Evolutionary conservation across 73 alveolate species (phyloP).

Genomic region (Paramecium octaurelia): DNA sequence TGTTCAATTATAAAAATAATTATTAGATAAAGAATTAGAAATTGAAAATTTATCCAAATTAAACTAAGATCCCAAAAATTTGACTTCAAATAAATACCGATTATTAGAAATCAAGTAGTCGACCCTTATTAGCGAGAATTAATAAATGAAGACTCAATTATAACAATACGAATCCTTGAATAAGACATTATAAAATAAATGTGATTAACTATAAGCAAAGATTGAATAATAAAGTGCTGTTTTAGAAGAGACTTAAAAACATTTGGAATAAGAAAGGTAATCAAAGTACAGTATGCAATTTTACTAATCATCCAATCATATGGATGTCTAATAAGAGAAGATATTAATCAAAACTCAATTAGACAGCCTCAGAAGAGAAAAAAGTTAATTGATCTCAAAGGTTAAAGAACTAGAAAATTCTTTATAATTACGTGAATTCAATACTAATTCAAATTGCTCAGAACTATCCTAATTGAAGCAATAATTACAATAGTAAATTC

Average conservation of each 20-base stretch:
- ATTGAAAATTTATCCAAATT: background rate
- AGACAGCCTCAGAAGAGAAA: constrained; percentile 24
- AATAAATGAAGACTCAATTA: background rate
- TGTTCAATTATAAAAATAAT: constrained; percentile 1
- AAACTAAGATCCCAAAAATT: background rate
- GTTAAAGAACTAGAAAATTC: background rate
- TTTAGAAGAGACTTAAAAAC: background rate
- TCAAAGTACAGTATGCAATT: background rate
- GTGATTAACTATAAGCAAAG: background rate
- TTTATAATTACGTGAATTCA: background rate
- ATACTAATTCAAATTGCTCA: background rate
- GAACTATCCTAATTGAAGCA: background rate
- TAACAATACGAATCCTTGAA: background rate
- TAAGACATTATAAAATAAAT: constrained; percentile 11
- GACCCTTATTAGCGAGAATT: background rate
- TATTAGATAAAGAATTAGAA: constrained; percentile 41
- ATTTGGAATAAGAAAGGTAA: background rate
- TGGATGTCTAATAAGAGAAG: constrained; percentile 4
- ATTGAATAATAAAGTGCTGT: background rate
- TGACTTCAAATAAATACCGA: background rate
- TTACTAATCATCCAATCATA: background rate
- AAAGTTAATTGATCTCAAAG: background rate
- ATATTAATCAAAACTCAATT: background rate
- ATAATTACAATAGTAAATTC: background rate
- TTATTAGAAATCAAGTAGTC: constrained; percentile 5